These are phyloP conservation scores for Cystobasidium onofrii DNA, from an alignment of 768 basidiomycete genomes.

Conservation along the genomic window DNA sequence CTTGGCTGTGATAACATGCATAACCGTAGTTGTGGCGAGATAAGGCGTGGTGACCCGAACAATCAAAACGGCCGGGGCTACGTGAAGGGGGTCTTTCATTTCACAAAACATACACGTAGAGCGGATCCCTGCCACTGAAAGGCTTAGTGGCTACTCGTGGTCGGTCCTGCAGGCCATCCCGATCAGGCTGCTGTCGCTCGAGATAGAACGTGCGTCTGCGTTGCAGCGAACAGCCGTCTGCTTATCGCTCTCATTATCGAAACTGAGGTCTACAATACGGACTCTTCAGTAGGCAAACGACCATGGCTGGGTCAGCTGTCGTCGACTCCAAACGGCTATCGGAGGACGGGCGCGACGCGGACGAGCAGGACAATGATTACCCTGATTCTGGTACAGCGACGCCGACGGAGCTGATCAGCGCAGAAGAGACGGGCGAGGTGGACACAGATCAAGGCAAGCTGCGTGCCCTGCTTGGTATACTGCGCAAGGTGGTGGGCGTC, in stretches of 20 bases:
- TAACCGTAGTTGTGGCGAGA: no score
- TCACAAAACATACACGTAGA: no score
- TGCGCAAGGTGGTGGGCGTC: conserved; percentile 38
- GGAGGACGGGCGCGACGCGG: conserved; percentile 32
- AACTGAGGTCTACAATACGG: no score
- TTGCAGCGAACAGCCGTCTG: not conserved
- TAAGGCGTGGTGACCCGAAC: not conserved
- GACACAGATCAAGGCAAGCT: conserved; percentile 37
- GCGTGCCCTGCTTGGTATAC: conserved; percentile 36
- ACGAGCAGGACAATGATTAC: conserved; percentile 25
- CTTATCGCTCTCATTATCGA: not conserved
- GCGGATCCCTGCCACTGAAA: no score
- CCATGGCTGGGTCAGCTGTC: conserved; percentile 5
- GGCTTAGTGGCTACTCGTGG: no score
- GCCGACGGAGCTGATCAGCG: conserved; percentile 12
- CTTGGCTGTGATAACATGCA: no score
- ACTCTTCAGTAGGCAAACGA: not conserved
- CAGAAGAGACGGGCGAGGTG: conserved; percentile 36
- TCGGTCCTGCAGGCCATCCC: no score
- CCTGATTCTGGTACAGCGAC: conserved; percentile 10
- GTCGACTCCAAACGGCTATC: not conserved
- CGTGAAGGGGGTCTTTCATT: no score
- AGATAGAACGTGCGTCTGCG: not conserved
- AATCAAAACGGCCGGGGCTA: no score
- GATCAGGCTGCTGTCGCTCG: not conserved